Base-by-base conservation (phyloP, 257 asterid species). In the Przewalskia tangutica region DNA sequence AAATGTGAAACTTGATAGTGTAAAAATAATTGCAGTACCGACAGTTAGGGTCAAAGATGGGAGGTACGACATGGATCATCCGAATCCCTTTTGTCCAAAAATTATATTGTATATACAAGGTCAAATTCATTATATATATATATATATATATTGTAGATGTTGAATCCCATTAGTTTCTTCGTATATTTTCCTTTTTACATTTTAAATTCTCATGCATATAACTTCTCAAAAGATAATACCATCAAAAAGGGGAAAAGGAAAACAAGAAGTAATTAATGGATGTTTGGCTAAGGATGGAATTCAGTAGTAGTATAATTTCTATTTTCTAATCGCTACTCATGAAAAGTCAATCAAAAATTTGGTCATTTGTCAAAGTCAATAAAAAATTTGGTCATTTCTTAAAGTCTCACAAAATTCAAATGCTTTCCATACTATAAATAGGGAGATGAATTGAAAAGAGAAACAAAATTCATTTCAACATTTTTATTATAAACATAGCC, bases 311-410 rank as follows among this genome's bases (percentile, higher is more conserved):
- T 91, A 88, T 88, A 79, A 83, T 89, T 86, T 84, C 77, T 18
- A 53, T 85, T 76, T 93, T 91, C 92, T 84, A 86, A 85, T 89
- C 94, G 90, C 46, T 75, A 91, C 46, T 75, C 56, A 65, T n/a
- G 0, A 84, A 82, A 70, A 91, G 97, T 92, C 97, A 93, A 93
- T 95, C 90, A 81, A 90, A 70, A 86, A 82, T 90, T 89, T 84
- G 55, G 70, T 79, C 86, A 80, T 84, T 79, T 79, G 36, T 85
- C 60, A 80, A 81, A 70, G 40, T 77, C 48, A n/a, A n/a, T n/a
- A n/a, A n/a, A n/a, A 70, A 86, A 82, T 90, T 89, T 84, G 55
- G 70, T 79, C 86, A 80, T 84, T 79, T 79, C 42, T 85, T 55
- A 80, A 81, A 70, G 40, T 77, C 48, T 60, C 48, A 58, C 65